Evolutionary conservation across 768 basidiomycete species (phyloP), one percentile per base, ranked within the genome.

Genomic region (Tricholoma flavovirens): DNA sequence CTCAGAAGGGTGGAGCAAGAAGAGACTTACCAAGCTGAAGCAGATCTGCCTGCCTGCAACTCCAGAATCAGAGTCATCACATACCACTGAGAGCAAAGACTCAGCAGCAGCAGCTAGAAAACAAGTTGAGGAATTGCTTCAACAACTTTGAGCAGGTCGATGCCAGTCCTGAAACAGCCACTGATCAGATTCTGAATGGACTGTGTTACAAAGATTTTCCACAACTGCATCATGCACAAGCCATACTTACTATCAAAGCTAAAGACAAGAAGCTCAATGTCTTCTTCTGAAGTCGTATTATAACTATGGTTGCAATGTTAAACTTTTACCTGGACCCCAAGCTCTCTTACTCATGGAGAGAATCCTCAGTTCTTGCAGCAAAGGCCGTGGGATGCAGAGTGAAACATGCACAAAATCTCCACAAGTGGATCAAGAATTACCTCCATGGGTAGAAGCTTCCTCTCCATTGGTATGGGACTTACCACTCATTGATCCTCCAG

Each of bases 321-420:
- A 73, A 72, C 58, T 50, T 75, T 9, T 72, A 72, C 54, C 64
- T 75, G 12, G 68, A 73, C 49, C 52, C 64, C 0, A 48, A 64
- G 12, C 53, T 71, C 1, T 58, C 59, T 0, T 73, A 64, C 49
- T 59, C 71, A 10, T 73, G 71, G 72, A 48, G 61, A 11, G 43
- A 71, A 40, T 62, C 70, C 7, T 75, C 71, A 0, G 21, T 67
- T 40, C 30, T 72, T 57, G 62, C 64, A 12, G 59, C 72, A 40
- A 68, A 66, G 51, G 56, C 65, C 15, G 53, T 57, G 26, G 70
- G 69, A 8, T 59, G 62, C 49, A 65, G 69, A 9, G 38, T 59
- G 5, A 62, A 61, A 4, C 67, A 67, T 58, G 71, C 69, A 33
- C 58, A 59, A 7, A 68, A 61, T 26, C 57, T 75, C 11, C 62